Evolutionary conservation across 768 basidiomycete genomes (phyloP), one percentile per base, ranked within the genome.

Genomic region (Chalciporus sphaerocephalus): DNA sequence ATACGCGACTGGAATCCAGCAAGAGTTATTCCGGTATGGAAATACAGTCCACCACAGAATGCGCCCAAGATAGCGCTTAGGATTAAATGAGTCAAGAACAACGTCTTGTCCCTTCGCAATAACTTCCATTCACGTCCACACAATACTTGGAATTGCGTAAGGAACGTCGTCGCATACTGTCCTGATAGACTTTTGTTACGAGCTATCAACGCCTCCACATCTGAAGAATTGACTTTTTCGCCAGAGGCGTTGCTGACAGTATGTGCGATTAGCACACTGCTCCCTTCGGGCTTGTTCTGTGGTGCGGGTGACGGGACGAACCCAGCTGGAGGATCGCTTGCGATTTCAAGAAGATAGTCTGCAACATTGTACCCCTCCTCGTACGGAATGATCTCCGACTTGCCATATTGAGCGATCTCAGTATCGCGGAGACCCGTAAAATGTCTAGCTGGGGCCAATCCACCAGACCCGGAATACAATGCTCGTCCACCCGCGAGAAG

Each of bases 1-100:
- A 98, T 78, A 23, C 94, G 78, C 28, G 86, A 87, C 62, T 96
- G 93, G 74, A 96, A 96, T 2, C 93, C 93, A 20, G 92, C 88
- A 51, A 96, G 95, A 4, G 80, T 85, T 16, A 78, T 69, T 27
- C 75, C 79, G 0, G 90, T 92, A 22, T 92, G 62, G 68, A 74
- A 97, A 62, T 94, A 96, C 45, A 95, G 64, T 0, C 94, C 93
- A 46, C 87, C 91, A 50, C 89, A 89, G 59, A 96, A 91, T 2
- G 90, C 83, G 1, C 94, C 94, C 6, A 96, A 68, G 1, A 93
- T 58, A 7, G 78, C 72, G 10, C 92, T 74, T 13, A 89, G 72
- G 4, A 69, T 62, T 18, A 91, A 60, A 68, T 98, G 94, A 0
- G 92, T 81, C 32, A 92, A 62, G 68, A 93, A 87, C 25, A 92